phyloP scores from a whole-genome alignment of 106 monocot genomes.

The Triglochin maritima region DNA sequence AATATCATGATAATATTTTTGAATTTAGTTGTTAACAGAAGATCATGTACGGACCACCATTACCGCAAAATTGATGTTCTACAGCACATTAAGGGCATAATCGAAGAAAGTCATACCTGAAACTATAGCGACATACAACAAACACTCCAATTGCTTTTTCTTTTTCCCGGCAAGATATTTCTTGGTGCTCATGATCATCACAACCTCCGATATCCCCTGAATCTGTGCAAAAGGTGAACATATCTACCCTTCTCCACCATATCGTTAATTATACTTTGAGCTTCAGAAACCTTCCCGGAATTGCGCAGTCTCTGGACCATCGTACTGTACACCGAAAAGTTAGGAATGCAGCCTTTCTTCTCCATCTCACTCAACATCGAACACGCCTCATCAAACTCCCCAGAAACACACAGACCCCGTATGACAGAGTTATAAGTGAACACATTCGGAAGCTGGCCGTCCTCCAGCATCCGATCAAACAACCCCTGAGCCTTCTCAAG shows the following conservation, averaged over 20 bases:
- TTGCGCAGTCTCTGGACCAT: slow-evolving; percentile 53
- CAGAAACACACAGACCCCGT: slow-evolving; percentile 53
- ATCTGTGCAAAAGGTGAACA: slow-evolving; percentile 63
- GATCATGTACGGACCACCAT: too few species aligned
- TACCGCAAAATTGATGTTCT: too few species aligned
- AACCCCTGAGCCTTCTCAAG: slow-evolving; percentile 48
- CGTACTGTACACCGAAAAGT: slow-evolving; percentile 68
- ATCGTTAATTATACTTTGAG: slow-evolving; percentile 47
- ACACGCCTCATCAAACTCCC: slow-evolving; percentile 67
- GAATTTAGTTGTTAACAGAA: too few species aligned
- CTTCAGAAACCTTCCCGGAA: slow-evolving; percentile 53
- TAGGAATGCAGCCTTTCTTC: slow-evolving; percentile 56
- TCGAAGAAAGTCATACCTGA: too few species aligned
- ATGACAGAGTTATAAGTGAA: slow-evolving; percentile 95
- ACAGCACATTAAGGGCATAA: too few species aligned
- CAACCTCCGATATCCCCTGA: slow-evolving; percentile 57
- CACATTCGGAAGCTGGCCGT: slow-evolving; percentile 78
- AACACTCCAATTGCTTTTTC: too few species aligned
- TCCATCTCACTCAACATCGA: slow-evolving; percentile 67
- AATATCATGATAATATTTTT: too few species aligned
- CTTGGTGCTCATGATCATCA: slow-evolving; percentile 8
- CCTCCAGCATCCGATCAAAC: slow-evolving; percentile 58
- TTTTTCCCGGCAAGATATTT: too few species aligned
- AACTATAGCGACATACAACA: too few species aligned
- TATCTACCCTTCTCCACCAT: slow-evolving; percentile 86